Evolutionary conservation across 352 stramenopile genomes (phyloP), one percentile per base, ranked within the genome.

Genomic region (Phytopythium sindhum): DNA sequence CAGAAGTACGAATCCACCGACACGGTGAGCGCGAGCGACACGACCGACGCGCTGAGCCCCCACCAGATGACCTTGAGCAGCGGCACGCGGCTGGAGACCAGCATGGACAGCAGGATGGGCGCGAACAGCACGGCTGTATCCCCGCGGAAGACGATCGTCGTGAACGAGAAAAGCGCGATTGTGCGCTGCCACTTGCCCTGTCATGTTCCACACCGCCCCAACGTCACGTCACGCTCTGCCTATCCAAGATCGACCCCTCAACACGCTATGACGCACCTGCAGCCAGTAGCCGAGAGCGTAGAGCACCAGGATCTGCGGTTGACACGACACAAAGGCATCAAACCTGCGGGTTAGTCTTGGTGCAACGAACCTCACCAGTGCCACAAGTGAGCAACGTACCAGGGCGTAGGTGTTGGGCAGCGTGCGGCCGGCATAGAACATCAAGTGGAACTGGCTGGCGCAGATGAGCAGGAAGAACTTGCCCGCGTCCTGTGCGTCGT

Each of bases 361-460:
- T 12, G 10, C 15, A 45, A 15, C 39, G n/a, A 4, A 23, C 39
- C 1, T 45, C 14, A n/a, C 39, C 39, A 45, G 39, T 17, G 21
- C 42, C n/a, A n/a, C 24, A 33, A 17, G n/a, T 8, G 23, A 3
- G 26, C 11, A 15, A 23, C 47, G 47, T 24, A 95, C 84, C 68
- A 99, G 72, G 29, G 98, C 97, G 75, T 99, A 99, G 17, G 88
- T 94, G 78, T 99, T 99, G 21, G 97, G 97, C 47, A 99, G 81
- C 45, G 98, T 97, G 33, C 98, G 88, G 47, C 85, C 93, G 21
- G 97, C 81, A 80, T 99, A 99, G 75, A 99, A 99, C 44, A 97
- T 81, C 2, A 99, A 78, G 74, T 99, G 98, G 74, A 99, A 99
- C 75, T 99, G 97, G 60, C 79, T 88, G 15, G 80, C 81, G 63